Evolutionary conservation across 352 stramenopile species (phyloP).

Genomic region (Phytophthora macrochlamydospora): DNA sequence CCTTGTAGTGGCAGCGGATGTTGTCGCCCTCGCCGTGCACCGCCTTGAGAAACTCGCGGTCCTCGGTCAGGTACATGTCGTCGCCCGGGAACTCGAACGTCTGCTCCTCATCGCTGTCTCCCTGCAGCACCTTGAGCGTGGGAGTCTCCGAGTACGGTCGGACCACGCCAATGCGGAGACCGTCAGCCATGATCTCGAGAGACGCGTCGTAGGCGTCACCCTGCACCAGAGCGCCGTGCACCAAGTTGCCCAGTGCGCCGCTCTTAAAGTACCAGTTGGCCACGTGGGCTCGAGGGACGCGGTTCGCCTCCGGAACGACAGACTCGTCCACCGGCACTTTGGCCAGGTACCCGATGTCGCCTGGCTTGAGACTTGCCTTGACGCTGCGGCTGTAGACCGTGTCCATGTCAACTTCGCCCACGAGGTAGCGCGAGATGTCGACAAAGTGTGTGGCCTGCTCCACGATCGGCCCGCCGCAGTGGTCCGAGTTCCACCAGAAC

Average conservation of each 20-base stretch:
- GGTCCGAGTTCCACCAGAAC: slow-evolving; percentile 46
- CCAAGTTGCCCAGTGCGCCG: slow-evolving; percentile 35
- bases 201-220: slow-evolving; percentile 38
- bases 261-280: slow-evolving; percentile 47
- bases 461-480: slow-evolving; percentile 47
- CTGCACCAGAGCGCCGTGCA: slow-evolving; percentile 43
- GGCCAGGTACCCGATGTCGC: slow-evolving; percentile 34
- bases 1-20: slow-evolving; percentile 35
- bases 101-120: slow-evolving; percentile 34
- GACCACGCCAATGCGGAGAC: slow-evolving; percentile 39
- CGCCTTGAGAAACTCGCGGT: slow-evolving; percentile 41
- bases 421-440: slow-evolving; percentile 40
- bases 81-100: slow-evolving; percentile 41
- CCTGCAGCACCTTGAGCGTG: slow-evolving; percentile 36
- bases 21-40: slow-evolving; percentile 27
- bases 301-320: slow-evolving; percentile 26
- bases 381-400: slow-evolving; percentile 49
- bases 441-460: slow-evolving; percentile 50
- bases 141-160: slow-evolving; percentile 46
- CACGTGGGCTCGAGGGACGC: slow-evolving; percentile 38
- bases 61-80: slow-evolving; percentile 50
- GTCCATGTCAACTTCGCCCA: slow-evolving; percentile 39
- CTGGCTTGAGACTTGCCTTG: slow-evolving; percentile 42
- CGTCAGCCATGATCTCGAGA: slow-evolving; percentile 43
- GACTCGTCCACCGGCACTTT: slow-evolving; percentile 42